phyloP scores from a whole-genome alignment of 495 filamentous ascomycete genomes.

The Acidomyces sp. region DNA sequence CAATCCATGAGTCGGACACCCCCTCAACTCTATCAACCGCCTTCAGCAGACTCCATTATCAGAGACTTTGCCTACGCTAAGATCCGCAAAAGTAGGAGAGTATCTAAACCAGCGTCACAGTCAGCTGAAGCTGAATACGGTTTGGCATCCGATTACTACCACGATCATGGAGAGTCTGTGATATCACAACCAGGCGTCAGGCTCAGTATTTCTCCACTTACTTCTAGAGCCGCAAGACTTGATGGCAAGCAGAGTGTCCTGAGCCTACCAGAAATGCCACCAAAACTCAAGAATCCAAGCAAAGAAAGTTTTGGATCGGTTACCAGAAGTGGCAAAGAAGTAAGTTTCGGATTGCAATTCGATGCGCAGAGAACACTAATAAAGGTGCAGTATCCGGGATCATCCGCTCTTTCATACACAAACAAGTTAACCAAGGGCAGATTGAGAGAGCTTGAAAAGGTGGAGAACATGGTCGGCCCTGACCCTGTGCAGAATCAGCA shows the following conservation, averaged over 20 bases:
- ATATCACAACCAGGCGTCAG: slow-evolving; percentile 46
- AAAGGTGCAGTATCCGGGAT: too few species aligned
- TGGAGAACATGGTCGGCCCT: too few species aligned
- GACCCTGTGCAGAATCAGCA: too few species aligned
- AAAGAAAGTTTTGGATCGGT: slow-evolving; percentile 1
- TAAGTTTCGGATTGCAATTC: too few species aligned
- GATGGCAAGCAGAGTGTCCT: too few species aligned
- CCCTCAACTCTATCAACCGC: slow-evolving; percentile 16
- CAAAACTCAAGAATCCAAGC: not conserved
- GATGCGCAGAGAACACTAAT: too few species aligned
- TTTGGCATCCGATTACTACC: slow-evolving; percentile 50
- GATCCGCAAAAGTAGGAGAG: not conserved
- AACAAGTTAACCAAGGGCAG: too few species aligned
- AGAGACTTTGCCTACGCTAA: slow-evolving; percentile 18
- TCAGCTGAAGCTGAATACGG: slow-evolving; percentile 4
- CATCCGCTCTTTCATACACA: too few species aligned
- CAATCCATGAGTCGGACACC: slow-evolving; percentile 15
- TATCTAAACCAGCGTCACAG: too few species aligned
- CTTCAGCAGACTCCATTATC: slow-evolving; percentile 19
- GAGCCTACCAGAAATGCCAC: not conserved
- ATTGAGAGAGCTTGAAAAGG: slow-evolving; percentile 4
- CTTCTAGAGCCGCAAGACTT: too few species aligned
- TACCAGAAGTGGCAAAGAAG: not conserved
- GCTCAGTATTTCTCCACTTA: slow-evolving; percentile 5
- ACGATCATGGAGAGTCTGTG: slow-evolving; percentile 52